Evolutionary conservation across 352 stramenopile genomes (phyloP).

Genomic region (Phytophthora foliorum): DNA sequence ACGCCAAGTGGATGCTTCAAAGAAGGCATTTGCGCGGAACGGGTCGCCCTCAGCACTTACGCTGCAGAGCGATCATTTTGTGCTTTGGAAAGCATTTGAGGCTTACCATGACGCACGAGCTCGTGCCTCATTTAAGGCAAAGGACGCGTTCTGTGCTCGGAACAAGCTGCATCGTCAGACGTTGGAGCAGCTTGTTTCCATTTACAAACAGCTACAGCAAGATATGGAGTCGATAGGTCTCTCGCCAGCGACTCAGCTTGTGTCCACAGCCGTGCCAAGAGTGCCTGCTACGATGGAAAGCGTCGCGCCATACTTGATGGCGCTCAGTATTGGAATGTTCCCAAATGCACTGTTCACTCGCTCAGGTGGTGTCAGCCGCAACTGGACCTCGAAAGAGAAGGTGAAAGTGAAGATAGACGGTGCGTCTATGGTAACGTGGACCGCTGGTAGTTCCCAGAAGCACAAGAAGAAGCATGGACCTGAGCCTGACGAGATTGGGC

Average conservation of each 20-base stretch:
- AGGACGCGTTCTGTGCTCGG: constrained; percentile 61
- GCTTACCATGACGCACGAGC: constrained; percentile 57
- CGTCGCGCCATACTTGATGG: constrained; percentile 70
- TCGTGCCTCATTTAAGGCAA: constrained; percentile 46
- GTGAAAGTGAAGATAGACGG: constrained; percentile 81
- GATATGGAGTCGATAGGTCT: constrained; percentile 70
- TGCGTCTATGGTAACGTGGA: constrained; percentile 62
- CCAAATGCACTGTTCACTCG: constrained; percentile 75
- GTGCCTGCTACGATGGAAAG: constrained; percentile 35
- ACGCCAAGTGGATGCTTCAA: constrained; percentile 62
- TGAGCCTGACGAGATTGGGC: constrained; percentile 35
- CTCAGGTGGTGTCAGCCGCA: constrained; percentile 48
- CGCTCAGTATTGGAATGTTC: constrained; percentile 76
- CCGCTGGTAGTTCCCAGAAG: constrained; percentile 25
- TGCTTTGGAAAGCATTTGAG: constrained; percentile 74
- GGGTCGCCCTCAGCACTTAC: constrained; percentile 42
- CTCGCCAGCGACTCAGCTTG: constrained; percentile 55
- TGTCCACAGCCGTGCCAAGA: constrained; percentile 18
- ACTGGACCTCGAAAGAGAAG: constrained; percentile 87
- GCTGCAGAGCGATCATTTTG: constrained; percentile 79
- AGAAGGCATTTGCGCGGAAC: constrained; percentile 61
- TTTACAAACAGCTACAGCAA: constrained; percentile 72
- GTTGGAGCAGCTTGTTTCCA: constrained; percentile 72
- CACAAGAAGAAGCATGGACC: constrained; percentile 32
- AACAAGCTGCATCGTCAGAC: constrained; percentile 75